These are phyloP conservation scores for Melanogaster broomeanus DNA, from an alignment of 768 basidiomycete species.

Conservation along the genomic window DNA sequence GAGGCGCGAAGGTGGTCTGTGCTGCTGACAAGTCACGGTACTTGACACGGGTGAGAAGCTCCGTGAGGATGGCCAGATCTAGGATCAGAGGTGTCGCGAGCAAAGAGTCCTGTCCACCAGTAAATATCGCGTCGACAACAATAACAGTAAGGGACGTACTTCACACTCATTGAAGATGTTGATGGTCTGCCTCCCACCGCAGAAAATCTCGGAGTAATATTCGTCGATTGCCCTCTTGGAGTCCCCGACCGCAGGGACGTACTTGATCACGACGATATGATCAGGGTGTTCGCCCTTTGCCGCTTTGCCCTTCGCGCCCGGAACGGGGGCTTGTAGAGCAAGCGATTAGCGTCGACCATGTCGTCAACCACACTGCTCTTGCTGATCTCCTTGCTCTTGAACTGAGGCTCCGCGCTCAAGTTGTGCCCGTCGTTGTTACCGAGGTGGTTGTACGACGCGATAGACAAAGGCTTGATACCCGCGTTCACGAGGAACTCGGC, in stretches of 20 bases:
- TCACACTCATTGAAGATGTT: conserved; percentile 99
- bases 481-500: conserved; percentile 99
- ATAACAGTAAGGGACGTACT: conserved; percentile 38
- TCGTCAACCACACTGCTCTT: conserved; percentile 98
- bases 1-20: conserved; percentile 68
- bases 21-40: conserved; percentile 63
- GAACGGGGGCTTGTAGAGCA: conserved; percentile 86
- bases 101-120: conserved; percentile 71
- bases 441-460: conserved; percentile 98
- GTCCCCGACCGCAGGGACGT: conserved; percentile 94
- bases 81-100: conserved; percentile 95
- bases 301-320: conserved; percentile 52
- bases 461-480: conserved; percentile 96
- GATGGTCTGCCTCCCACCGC: conserved; percentile 91
- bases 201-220: conserved; percentile 98
- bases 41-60: conserved; percentile 89
- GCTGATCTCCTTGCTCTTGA: conserved; percentile 98
- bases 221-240: conserved; percentile 99
- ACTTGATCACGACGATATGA: conserved; percentile 96
- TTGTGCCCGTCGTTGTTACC: conserved; percentile 98
- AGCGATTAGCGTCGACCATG: conserved; percentile 90
- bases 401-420: conserved; percentile 87
- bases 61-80: conserved; percentile 90
- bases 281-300: conserved; percentile 96
- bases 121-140: neutral